phyloP scores from a whole-genome alignment of 2,329 filamentous ascomycete species.

The Trichoderma hamatum region DNA sequence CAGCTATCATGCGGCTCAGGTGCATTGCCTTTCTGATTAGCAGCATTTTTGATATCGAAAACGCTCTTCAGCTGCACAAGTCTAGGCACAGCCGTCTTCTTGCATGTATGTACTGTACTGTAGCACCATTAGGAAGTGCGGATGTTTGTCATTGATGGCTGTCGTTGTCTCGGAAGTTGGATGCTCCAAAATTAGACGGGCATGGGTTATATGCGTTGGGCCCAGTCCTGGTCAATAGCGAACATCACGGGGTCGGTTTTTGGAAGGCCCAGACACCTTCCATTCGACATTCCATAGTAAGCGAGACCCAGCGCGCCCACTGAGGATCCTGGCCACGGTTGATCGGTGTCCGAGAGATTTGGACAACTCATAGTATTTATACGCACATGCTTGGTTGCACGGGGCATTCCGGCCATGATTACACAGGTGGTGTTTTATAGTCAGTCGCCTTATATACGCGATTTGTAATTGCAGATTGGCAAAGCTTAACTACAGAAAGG shows the following conservation, averaged over 20 bases:
- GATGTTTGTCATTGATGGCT: background rate
- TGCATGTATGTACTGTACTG: too few species aligned
- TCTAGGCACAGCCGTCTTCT: conserved; percentile 1
- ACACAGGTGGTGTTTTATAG: background rate
- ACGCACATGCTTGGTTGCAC: background rate
- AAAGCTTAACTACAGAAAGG: background rate
- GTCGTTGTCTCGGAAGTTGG: background rate
- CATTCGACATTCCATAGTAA: conserved; percentile 18
- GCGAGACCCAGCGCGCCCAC: background rate
- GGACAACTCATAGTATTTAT: background rate
- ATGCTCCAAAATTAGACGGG: background rate
- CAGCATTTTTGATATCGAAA: background rate
- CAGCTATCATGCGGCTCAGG: background rate
- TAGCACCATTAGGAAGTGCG: background rate
- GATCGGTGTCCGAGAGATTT: conserved; percentile 8
- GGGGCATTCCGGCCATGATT: background rate
- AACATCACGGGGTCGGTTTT: background rate
- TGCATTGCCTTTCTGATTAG: background rate
- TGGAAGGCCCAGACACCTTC: conserved; percentile 6
- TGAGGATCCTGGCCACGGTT: background rate
- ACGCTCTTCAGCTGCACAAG: background rate
- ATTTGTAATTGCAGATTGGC: background rate
- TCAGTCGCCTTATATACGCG: background rate
- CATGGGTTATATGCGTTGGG: background rate
- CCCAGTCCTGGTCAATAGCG: background rate